Evolutionary conservation across 2,329 filamentous ascomycete genomes (phyloP).

Genomic region (Claviceps fusiformis): DNA sequence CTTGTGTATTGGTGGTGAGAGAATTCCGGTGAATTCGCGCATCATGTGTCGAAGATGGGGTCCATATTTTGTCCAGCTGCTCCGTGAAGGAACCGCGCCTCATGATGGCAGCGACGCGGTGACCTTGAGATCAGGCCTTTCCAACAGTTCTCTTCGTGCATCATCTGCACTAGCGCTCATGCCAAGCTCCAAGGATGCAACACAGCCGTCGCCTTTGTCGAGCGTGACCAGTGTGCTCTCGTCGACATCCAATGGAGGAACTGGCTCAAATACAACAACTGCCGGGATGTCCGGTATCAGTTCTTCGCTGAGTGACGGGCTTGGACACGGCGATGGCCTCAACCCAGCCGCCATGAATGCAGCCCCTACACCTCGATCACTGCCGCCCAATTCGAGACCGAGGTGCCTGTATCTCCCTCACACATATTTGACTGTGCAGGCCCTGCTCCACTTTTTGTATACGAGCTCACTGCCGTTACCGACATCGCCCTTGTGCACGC

Average conservation of each 20-base stretch:
- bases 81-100: constrained; percentile 65
- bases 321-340: constrained; percentile 27
- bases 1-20: constrained; percentile 76
- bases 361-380: constrained; percentile 41
- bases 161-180: constrained; percentile 86
- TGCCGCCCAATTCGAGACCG: constrained; percentile 55
- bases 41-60: constrained; percentile 84
- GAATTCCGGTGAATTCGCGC: constrained; percentile 86
- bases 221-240: constrained; percentile 26
- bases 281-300: constrained; percentile 18
- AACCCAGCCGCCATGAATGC: constrained; percentile 33
- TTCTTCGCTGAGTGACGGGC: constrained; percentile 20
- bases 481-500: constrained; percentile 69
- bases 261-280: background rate
- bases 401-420: constrained; percentile 87
- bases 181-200: constrained; percentile 41
- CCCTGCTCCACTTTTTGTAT: constrained; percentile 85
- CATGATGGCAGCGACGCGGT: constrained; percentile 61
- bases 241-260: constrained; percentile 17
- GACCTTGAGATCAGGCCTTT: constrained; percentile 55
- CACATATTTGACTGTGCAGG: constrained; percentile 76
- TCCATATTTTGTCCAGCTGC: constrained; percentile 83
- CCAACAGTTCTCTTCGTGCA: constrained; percentile 49
- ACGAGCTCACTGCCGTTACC: constrained; percentile 74
- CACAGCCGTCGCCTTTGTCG: constrained; percentile 28